Percentiles rank a stretch among this genome's conserved stretches.
phyloP scores from a whole-genome alignment of 768 basidiomycete genomes.

The Daedaleopsis sinensis region DNA sequence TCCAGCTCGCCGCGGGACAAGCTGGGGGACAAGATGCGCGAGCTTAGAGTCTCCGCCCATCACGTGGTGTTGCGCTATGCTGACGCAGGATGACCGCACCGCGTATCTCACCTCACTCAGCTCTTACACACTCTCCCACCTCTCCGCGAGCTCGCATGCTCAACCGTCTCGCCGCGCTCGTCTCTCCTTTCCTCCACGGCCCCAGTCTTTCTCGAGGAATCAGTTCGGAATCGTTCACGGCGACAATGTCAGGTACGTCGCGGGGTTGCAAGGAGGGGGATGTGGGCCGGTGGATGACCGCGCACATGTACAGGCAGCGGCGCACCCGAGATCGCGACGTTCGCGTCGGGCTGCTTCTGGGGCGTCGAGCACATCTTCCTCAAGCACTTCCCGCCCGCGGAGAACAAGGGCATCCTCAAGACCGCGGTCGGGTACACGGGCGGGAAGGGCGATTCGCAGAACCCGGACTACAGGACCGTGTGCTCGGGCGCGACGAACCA shows the following conservation, averaged over 20 bases:
- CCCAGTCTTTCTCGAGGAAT: constrained; percentile 9
- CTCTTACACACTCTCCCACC: background rate
- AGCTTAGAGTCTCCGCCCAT: background rate
- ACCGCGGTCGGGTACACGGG: constrained; percentile 84
- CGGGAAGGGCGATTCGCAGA: constrained; percentile 53
- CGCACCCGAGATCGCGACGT: constrained; percentile 46
- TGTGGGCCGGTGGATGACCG: background rate
- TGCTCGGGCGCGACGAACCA: constrained; percentile 83
- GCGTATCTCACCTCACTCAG: background rate
- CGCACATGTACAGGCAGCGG: constrained; percentile 30
- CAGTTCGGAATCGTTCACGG: constrained; percentile 6
- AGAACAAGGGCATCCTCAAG: constrained; percentile 75
- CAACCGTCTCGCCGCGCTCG: constrained; percentile 9
- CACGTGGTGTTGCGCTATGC: constrained; percentile 23
- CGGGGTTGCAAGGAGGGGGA: background rate
- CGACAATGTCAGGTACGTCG: constrained; percentile 24
- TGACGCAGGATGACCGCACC: constrained; percentile 14
- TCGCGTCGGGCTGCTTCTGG: constrained; percentile 80
- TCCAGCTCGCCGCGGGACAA: background rate
- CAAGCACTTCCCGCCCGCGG: constrained; percentile 70
- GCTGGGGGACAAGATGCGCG: background rate
- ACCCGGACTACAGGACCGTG: constrained; percentile 74
- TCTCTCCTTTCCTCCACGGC: constrained; percentile 10
- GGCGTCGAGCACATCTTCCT: constrained; percentile 85
- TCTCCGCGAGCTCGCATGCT: background rate